These are phyloP conservation scores for Cutaneotrichosporon sp. DNA, from an alignment of 1,284 basidiomycete species.

Conservation along the genomic window DNA sequence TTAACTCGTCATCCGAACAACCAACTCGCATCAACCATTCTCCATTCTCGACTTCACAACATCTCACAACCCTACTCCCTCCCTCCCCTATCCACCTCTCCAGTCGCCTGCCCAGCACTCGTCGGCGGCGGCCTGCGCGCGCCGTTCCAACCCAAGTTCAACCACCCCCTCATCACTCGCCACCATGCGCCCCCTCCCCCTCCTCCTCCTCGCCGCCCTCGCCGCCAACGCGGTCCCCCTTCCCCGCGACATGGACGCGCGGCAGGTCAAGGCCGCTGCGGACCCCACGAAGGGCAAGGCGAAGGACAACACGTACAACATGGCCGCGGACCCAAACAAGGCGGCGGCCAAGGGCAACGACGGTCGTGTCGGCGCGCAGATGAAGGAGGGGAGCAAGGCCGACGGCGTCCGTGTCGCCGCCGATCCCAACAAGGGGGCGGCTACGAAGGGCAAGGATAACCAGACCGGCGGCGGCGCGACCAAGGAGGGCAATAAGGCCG, in stretches of 20 bases:
- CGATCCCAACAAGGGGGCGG: not conserved
- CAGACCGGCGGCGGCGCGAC: too few relatives aligned
- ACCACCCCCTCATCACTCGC: too few relatives aligned
- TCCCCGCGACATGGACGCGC: not conserved
- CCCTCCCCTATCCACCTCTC: not conserved
- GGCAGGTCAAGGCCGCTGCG: not conserved
- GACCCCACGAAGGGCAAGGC: not conserved
- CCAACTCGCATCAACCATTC: too few relatives aligned
- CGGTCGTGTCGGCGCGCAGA: too few relatives aligned
- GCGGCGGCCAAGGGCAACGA: too few relatives aligned
- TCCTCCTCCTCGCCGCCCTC: not conserved
- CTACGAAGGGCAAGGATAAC: conserved; percentile 58
- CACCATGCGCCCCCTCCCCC: not conserved
- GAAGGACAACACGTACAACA: not conserved
- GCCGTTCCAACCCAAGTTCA: too few relatives aligned
- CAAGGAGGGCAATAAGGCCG: too few relatives aligned
- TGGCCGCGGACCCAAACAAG: not conserved
- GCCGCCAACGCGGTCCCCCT: not conserved
- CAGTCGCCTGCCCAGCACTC: not conserved
- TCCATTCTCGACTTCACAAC: not conserved
- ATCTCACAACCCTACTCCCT: too few relatives aligned
- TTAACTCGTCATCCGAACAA: too few relatives aligned
- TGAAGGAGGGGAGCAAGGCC: too few relatives aligned
- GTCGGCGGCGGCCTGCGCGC: too few relatives aligned
- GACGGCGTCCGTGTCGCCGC: too few relatives aligned